Evolutionary conservation across 352 stramenopile species (phyloP), one percentile per base, ranked within the genome.

Genomic region (Elongisporangium undulatum): DNA sequence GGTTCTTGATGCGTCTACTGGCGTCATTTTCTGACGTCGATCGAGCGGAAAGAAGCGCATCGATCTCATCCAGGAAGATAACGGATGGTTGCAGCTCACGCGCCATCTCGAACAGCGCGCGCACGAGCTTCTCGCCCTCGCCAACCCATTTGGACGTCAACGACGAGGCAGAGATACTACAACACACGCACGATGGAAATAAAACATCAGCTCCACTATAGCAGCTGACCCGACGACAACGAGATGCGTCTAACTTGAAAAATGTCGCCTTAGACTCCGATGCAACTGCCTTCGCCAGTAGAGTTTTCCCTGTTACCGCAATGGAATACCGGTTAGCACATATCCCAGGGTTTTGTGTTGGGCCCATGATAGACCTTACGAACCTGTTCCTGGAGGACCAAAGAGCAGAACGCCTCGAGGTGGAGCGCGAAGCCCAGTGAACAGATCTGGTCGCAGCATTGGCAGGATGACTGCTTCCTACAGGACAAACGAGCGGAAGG

Each of bases 41-140:
- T 10, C 82, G 83, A 58, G 72, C 79, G 7, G 85, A 89, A 12
- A 97, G 58, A 52, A 97, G 59, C 45, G 87, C 82, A 49, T 97
- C 89, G 56, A 96, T 95, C 54, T 97, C 89, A 51, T 97, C 89
- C 55, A 97, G 82, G 50, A 97, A 97, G 20, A 97, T 87, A 23
- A 97, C 88, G 4, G 83, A 77, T 1, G 89, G 88, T 52, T 92
- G 82, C 1, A 92, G 67, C 54, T 95, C 87, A 7, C 82, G 73
- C 4, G 95, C 96, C 67, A 97, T 90, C 23, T 84, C 67, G 59
- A 99, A 99, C 1, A 99, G 79, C 15, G 89, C 89, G 21, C 90
- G 69, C 26, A 99, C 85, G 23, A 99, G 72, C 64, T 99, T 99
- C 72, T 99, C 97, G 22, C 88, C 85, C 68, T 97, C 85, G 4